Percentiles rank a stretch among this genome's conserved stretches.
phyloP scores from a whole-genome alignment of 148 eudicot genomes.

The Dianthus caryophyllus region DNA sequence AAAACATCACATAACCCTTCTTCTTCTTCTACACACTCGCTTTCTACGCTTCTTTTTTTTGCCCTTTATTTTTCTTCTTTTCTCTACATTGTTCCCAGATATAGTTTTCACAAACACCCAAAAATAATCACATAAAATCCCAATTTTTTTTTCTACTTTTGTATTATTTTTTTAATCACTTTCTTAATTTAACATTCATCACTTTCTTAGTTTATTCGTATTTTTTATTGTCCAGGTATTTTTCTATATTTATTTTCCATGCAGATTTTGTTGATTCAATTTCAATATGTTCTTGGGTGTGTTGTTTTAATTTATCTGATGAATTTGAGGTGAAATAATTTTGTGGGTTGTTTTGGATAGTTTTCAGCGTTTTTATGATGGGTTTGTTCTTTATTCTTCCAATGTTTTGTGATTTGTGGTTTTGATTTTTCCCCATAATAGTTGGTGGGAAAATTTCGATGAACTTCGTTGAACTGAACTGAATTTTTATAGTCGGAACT shows the following conservation, averaged over 20 bases:
- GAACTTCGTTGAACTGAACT: no score
- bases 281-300: neutral
- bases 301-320: neutral
- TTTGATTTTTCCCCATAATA: no score
- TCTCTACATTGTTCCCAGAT: neutral
- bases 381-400: neutral
- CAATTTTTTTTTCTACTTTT: neutral
- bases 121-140: neutral
- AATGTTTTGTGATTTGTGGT: no score
- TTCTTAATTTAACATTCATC: neutral
- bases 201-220: neutral
- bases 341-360: neutral
- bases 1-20: neutral
- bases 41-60: conserved; percentile 3
- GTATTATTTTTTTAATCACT: neutral
- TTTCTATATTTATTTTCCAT: neutral
- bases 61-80: neutral
- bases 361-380: conserved; percentile 4
- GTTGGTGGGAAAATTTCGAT: no score
- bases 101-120: neutral
- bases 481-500: no score
- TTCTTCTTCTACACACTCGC: neutral
- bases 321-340: neutral
- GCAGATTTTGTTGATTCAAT: neutral
- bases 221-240: conserved; percentile 4